Conservation (phyloP, 345 rosid species). For the Sonneratia alba region DNA sequence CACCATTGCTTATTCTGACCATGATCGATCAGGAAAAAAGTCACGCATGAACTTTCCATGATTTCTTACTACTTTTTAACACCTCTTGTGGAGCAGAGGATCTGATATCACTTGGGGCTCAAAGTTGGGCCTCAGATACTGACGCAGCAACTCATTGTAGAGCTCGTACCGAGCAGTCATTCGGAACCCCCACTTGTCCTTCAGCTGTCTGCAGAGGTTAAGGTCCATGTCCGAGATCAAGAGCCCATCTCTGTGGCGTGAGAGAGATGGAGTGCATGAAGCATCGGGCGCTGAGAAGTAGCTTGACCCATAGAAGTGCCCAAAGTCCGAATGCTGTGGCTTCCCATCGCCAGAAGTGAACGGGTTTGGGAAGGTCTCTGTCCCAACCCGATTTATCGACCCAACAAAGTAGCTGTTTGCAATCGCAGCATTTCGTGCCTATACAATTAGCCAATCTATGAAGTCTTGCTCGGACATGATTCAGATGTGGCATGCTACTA, state of each 20-base stretch:
- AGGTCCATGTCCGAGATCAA: slow-evolving; percentile 83
- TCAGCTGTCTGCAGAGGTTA: slow-evolving; percentile 81
- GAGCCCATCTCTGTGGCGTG: slow-evolving; percentile 70
- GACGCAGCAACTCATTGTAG: slow-evolving; percentile 47
- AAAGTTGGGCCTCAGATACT: slow-evolving; percentile 60
- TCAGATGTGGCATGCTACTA: not conserved
- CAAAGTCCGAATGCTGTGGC: slow-evolving; percentile 74
- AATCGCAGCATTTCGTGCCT: slow-evolving; percentile 95
- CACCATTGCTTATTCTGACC: not conserved
- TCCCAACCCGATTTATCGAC: slow-evolving; percentile 94
- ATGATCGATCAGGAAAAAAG: not conserved
- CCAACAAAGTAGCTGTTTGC: slow-evolving; percentile 96
- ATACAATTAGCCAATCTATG: slow-evolving; percentile 7
- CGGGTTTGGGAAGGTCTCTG: slow-evolving; percentile 77
- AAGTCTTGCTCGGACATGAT: not conserved
- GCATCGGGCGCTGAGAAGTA: slow-evolving; percentile 93
- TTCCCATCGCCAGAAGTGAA: slow-evolving; percentile 93
- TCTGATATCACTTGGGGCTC: slow-evolving; percentile 71
- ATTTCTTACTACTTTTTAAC: not conserved
- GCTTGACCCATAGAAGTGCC: slow-evolving; percentile 91
- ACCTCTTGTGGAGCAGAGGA: slow-evolving; percentile 56
- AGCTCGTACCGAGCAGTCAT: slow-evolving; percentile 80
- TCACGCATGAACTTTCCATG: not conserved
- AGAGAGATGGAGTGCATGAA: slow-evolving; percentile 80
- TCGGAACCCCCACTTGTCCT: slow-evolving; percentile 92